A percentile compares a stretch with the other conserved stretches of the same genome.
Conservation (phyloP, 768 basidiomycete genomes). For the Saitozyma podzolica region DNA sequence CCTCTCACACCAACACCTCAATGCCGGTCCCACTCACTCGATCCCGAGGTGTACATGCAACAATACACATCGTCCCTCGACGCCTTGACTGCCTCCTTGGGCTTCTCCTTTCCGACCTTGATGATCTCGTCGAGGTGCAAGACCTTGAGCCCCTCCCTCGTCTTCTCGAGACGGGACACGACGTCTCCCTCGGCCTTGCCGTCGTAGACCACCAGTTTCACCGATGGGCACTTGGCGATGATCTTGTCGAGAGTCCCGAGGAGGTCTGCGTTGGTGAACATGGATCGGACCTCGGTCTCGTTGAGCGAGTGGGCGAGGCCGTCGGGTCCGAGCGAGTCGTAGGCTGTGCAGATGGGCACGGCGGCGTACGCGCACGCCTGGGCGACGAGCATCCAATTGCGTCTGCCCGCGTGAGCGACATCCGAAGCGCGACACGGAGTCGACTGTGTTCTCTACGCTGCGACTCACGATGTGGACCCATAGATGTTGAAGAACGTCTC, state of each 20-base stretch:
- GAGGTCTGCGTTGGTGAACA: constrained; percentile 91
- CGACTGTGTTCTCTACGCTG: no score
- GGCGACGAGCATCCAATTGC: constrained; percentile 84
- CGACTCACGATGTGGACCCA: constrained; percentile 75
- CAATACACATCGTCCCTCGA: constrained; percentile 61
- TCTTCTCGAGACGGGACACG: constrained; percentile 49
- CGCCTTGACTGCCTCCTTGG: constrained; percentile 60
- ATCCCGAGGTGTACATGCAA: constrained; percentile 73
- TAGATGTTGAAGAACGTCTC: constrained; percentile 85
- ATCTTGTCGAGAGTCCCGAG: constrained; percentile 75
- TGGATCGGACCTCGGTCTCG: constrained; percentile 74
- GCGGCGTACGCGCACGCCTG: constrained; percentile 77
- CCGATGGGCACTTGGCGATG: constrained; percentile 67
- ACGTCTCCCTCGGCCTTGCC: constrained; percentile 58
- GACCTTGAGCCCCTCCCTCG: constrained; percentile 64
- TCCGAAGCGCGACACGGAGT: no score
- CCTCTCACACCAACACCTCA: background rate
- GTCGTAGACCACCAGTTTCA: constrained; percentile 83
- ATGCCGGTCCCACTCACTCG: constrained; percentile 40
- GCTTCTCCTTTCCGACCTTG: constrained; percentile 62
- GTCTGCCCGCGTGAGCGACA: constrained; percentile 53
- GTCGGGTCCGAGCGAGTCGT: constrained; percentile 81
- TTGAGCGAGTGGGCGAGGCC: constrained; percentile 89
- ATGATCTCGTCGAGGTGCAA: constrained; percentile 71
- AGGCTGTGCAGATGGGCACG: constrained; percentile 86